Base-by-base conservation (phyloP, 2,329 filamentous ascomycete genomes). In the Pestalotiopsis sp. region DNA sequence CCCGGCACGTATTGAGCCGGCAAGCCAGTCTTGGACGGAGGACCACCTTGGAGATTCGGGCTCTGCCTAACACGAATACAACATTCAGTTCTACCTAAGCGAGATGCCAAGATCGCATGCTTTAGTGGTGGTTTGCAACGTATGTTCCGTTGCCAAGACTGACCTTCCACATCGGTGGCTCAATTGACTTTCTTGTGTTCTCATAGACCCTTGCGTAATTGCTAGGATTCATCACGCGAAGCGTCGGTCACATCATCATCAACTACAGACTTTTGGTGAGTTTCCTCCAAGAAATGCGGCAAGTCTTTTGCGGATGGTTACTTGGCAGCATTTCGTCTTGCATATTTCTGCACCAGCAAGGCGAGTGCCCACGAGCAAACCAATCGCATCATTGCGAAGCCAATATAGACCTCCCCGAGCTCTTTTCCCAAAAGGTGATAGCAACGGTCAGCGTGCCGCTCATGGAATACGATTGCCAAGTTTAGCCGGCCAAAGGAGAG, bases 1-100 rank as follows among this genome's bases (percentile, higher is more conserved):
- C 75, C 74, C 4, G 70, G 73, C 6, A 12, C 71, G 6, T 76
- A 75, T 65, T 77, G 45, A 58, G 13, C 20, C 20, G 39, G 13
- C 27, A 61, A 36, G n/a, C 17, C 9, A 20, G 9, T 23, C 11
- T 49, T n/a, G 41, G 11, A 20, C 17, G 14, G 13, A 61, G 11
- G 36, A 36, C 31, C 31, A 14, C 38, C n/a, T 61, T 39, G 27
- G 59, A 6, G 3, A 23, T 27, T 61, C 27, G 4, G 59, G 11
- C 3, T 61, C 31, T 31, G 31, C 31, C 31, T n/a, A 36, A 27
- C 27, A 13, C 9, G 4, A 41, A n/a, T 61, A 39, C 59, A 59
- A 61, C 17, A 3, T 12, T 6, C 31, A 31, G 20, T 36, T n/a
- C 17, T 52, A n/a, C 45, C 17, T 52, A 52, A 52, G 45, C 45